Evolutionary conservation across 1,284 basidiomycete genomes (phyloP).

Genomic region (Kalmanozyma brasiliensis): DNA sequence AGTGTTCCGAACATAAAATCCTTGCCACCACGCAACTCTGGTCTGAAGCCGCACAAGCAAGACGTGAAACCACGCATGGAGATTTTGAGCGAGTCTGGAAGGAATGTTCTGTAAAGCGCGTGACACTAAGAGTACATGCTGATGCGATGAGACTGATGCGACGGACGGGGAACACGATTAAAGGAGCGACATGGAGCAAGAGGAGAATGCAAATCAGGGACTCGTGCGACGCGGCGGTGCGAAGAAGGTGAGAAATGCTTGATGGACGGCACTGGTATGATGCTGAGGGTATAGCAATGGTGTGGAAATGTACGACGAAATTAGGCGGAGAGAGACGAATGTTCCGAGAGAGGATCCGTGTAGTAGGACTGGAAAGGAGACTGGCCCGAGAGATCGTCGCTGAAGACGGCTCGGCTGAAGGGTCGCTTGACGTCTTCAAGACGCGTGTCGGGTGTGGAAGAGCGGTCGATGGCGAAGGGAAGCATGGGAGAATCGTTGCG

Average conservation of each 20-base stretch:
- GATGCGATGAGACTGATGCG: background rate
- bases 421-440: slow-evolving; percentile 47
- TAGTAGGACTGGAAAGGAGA: background rate
- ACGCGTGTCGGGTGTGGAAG: slow-evolving; percentile 46
- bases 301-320: background rate
- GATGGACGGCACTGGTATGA: slow-evolving; percentile 3
- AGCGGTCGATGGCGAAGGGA: slow-evolving; percentile 41
- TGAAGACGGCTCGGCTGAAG: slow-evolving; percentile 25
- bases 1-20: background rate
- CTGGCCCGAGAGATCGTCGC: background rate
- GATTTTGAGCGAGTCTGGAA: background rate
- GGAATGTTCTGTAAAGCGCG: slow-evolving; percentile 4
- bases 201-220: slow-evolving; percentile 31
- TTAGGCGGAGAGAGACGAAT: slow-evolving; percentile 10
- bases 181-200: background rate
- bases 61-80: background rate
- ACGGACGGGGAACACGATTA: background rate
- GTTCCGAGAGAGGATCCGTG: slow-evolving; percentile 1
- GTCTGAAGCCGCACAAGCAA: too few species aligned
- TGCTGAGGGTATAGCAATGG: slow-evolving; percentile 15
- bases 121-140: slow-evolving; percentile 13
- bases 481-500: slow-evolving; percentile 30
- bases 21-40: too few species aligned
- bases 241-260: background rate
- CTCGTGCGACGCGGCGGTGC: slow-evolving; percentile 8